Conservation (phyloP, 192 early-diverging fungal species). For the Jimgerdemannia lactiflua region DNA sequence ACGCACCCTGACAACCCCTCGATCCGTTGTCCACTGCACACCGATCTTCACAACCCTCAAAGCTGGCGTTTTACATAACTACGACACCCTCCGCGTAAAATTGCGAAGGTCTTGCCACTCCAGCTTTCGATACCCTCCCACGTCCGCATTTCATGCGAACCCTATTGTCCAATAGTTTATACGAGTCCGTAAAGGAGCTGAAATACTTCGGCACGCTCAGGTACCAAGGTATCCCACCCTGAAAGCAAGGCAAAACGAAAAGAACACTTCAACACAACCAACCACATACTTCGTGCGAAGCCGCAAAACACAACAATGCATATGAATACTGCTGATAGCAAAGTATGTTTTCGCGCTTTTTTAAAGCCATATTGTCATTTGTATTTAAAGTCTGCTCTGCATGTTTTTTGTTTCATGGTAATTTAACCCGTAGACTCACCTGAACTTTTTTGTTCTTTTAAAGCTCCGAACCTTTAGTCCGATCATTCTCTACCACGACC, state of each 20-base stretch:
- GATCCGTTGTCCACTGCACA: not conserved
- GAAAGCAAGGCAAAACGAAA: not conserved
- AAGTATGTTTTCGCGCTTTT: not conserved
- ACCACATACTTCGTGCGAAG: not conserved
- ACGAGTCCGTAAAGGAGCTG: not conserved
- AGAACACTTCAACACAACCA: not conserved
- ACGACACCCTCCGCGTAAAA: not conserved
- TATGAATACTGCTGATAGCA: not conserved
- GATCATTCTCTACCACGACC: constrained; percentile 35
- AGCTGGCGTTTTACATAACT: not conserved
- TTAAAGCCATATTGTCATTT: not conserved
- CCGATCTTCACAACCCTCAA: not conserved
- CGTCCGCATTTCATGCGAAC: not conserved
- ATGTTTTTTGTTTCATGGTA: not conserved
- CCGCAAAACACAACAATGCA: not conserved
- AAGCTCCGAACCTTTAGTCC: constrained; percentile 33
- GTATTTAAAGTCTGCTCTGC: too few relatives aligned
- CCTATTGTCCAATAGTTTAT: not conserved
- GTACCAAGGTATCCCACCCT: not conserved
- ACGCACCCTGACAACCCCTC: not conserved
- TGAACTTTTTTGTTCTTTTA: constrained; percentile 5
- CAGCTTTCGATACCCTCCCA: not conserved
- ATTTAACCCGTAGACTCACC: not conserved
- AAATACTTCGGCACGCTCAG: not conserved
- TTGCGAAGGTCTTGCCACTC: not conserved